Percentiles rank a stretch among this genome's conserved stretches.
These are phyloP conservation scores for Brettanomyces nanus DNA, from an alignment of 805 yeast species.

Conservation along the genomic window DNA sequence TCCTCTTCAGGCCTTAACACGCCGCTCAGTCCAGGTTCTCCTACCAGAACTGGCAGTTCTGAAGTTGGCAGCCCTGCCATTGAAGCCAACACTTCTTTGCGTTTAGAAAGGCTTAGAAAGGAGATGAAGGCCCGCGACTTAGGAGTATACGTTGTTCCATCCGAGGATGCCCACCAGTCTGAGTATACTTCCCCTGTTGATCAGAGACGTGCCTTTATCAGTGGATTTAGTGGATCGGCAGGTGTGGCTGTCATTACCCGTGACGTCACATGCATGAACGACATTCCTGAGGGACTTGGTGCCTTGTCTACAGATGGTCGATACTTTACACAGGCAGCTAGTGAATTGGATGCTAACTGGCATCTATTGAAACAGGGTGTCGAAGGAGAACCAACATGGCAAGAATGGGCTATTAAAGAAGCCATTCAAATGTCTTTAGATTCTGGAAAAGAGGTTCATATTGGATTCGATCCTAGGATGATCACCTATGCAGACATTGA, in stretches of 20 bases:
- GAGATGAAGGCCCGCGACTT: constrained; percentile 52
- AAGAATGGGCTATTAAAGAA: constrained; percentile 46
- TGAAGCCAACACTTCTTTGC: constrained; percentile 48
- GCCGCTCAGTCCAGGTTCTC: not conserved
- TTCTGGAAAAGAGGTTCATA: constrained; percentile 27
- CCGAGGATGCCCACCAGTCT: constrained; percentile 59
- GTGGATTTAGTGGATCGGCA: constrained; percentile 55
- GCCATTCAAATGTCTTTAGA: constrained; percentile 43
- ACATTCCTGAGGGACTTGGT: constrained; percentile 45
- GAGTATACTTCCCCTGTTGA: constrained; percentile 49
- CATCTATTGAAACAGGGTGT: constrained; percentile 44
- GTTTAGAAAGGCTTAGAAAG: constrained; percentile 52
- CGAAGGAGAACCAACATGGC: constrained; percentile 45
- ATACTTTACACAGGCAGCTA: constrained; percentile 49
- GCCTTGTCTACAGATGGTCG: constrained; percentile 55
- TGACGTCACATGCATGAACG: constrained; percentile 42
- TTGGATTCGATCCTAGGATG: constrained; percentile 43
- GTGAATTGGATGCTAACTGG: constrained; percentile 58
- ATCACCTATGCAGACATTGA: constrained; percentile 30
- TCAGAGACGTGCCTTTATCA: constrained; percentile 47
- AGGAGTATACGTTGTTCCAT: constrained; percentile 59
- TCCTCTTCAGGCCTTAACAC: not conserved
- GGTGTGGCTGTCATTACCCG: constrained; percentile 53
- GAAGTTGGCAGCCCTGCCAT: constrained; percentile 16
- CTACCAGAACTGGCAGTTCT: not conserved